These are phyloP conservation scores for Pseudogymnoascus sp. DNA, from an alignment of 2,329 filamentous ascomycete species.

Conservation along the genomic window DNA sequence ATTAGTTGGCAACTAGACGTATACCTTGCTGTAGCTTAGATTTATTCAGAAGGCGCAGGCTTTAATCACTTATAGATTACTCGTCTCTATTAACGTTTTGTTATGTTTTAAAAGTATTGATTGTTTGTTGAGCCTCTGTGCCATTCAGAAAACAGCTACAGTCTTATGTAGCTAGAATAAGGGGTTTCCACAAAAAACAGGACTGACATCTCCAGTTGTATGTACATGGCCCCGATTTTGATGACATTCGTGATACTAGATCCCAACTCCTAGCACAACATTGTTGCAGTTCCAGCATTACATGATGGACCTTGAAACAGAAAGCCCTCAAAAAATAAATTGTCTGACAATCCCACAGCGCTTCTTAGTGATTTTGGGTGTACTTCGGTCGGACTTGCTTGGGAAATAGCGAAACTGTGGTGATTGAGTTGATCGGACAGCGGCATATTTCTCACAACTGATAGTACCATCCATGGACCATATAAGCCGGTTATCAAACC, in stretches of 20 bases:
- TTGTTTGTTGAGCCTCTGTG: not conserved
- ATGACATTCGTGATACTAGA: not conserved
- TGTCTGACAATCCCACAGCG: not conserved
- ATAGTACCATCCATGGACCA: not conserved
- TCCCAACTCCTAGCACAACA: not conserved
- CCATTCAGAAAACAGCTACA: not conserved
- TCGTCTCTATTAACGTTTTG: no score
- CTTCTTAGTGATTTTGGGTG: no score
- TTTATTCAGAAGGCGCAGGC: no score
- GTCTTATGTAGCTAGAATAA: not conserved
- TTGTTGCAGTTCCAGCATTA: not conserved
- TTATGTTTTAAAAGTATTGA: not conserved
- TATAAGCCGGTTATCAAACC: not conserved
- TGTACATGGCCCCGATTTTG: not conserved
- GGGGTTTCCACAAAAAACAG: not conserved
- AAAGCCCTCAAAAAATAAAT: not conserved
- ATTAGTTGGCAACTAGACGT: no score
- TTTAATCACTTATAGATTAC: no score
- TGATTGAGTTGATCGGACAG: not conserved
- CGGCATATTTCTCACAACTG: not conserved
- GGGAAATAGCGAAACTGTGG: not conserved
- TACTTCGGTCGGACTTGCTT: not conserved
- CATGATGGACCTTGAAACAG: not conserved
- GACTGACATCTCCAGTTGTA: not conserved
- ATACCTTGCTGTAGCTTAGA: no score